Percentiles rank a stretch among this genome's conserved stretches.
Evolutionary conservation across 78 protist genomes (phyloP).

Genomic region (Monosiga brevicollis): DNA sequence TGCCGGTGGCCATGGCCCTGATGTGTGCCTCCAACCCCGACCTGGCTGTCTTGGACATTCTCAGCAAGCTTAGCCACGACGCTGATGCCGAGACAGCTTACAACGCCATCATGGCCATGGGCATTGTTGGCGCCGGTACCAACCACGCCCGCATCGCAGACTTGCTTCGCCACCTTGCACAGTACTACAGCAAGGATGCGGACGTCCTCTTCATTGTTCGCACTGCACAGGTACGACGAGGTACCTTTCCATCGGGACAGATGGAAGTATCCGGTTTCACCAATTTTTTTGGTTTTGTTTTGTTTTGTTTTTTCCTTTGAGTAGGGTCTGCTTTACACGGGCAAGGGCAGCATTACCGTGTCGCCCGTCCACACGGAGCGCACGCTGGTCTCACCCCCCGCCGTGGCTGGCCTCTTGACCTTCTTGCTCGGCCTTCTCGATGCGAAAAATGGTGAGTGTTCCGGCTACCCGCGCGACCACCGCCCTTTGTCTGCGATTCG

Average conservation of each 20-base stretch:
- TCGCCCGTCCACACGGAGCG: constrained; percentile 77
- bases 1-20: constrained; percentile 90
- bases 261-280: not conserved
- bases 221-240: constrained; percentile 49
- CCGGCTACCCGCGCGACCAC: no score
- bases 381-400: constrained; percentile 53
- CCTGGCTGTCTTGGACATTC: constrained; percentile 68
- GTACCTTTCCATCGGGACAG: not conserved
- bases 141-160: constrained; percentile 88
- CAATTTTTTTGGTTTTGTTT: not conserved
- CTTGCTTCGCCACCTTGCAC: constrained; percentile 74
- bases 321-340: constrained; percentile 85
- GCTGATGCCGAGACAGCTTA: constrained; percentile 61
- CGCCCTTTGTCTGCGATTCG: no score
- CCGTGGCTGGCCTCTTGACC: constrained; percentile 53
- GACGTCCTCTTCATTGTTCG: constrained; percentile 61
- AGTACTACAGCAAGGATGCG: constrained; percentile 62
- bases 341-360: constrained; percentile 90
- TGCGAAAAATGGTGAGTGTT: not conserved
- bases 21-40: constrained; percentile 73
- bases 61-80: constrained; percentile 87
- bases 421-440: not conserved
- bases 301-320: not conserved
- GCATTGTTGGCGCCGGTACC: constrained; percentile 82
- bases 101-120: constrained; percentile 72